Conservation (phyloP, 345 rosid species). For the Arabidopsis arenosa region DNA sequence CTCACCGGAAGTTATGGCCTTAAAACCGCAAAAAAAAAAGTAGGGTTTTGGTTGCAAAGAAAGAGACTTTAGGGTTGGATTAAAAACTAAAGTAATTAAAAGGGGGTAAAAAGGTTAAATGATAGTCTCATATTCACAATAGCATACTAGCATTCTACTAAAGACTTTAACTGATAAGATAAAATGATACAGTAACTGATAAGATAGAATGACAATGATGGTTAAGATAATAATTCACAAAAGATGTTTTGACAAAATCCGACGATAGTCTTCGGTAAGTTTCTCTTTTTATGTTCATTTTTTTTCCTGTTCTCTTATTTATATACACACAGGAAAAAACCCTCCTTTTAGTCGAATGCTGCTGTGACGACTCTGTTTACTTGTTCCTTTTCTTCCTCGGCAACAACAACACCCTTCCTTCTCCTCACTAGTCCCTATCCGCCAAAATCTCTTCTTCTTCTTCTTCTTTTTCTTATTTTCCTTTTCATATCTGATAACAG, state of each 20-base stretch:
- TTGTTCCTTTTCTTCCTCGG: conserved; percentile 1
- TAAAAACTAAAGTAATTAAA: not conserved
- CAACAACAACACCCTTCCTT: conserved; percentile 16
- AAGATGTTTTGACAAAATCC: not conserved
- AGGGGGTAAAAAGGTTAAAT: not conserved
- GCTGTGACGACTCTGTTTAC: conserved; percentile 24
- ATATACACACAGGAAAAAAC: not conserved
- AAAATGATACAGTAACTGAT: not conserved
- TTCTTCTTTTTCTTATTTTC: not conserved
- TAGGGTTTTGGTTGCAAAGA: not conserved
- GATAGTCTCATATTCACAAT: not conserved
- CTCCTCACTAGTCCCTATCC: conserved; percentile 25
- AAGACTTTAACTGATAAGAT: not conserved
- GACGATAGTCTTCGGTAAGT: not conserved
- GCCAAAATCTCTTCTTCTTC: not conserved
- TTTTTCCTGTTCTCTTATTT: not conserved
- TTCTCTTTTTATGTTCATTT: not conserved
- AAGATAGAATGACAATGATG: not conserved
- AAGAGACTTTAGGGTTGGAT: not conserved
- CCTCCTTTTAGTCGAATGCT: not conserved
- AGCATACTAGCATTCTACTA: not conserved
- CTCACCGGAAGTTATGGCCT: not conserved
- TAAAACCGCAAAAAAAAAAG: not conserved
- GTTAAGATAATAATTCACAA: conserved; percentile 1
- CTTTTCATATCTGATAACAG: not conserved